These are phyloP conservation scores for Solanum peruvianum DNA, from an alignment of 257 asterid genomes.

Conservation along the genomic window DNA sequence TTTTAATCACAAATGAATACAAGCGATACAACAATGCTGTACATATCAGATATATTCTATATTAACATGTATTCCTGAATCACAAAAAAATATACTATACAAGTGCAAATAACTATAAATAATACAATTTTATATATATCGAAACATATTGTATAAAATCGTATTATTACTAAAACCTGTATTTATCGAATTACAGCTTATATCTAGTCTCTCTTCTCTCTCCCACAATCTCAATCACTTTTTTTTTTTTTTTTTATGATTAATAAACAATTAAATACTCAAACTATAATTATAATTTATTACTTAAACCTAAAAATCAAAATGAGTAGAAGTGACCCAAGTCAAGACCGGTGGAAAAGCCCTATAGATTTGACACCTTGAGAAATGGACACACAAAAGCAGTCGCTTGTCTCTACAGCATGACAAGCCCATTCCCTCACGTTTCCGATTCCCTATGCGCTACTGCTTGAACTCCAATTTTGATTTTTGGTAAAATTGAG, in stretches of 20 bases:
- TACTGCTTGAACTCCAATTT: neutral
- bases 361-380: neutral
- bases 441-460: conserved; percentile 8
- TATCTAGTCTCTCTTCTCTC: neutral
- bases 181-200: neutral
- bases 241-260: no score
- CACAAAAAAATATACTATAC: no score
- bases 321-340: neutral
- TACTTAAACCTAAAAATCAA: neutral
- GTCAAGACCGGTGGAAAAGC: neutral
- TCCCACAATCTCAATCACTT: neutral
- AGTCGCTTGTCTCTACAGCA: neutral
- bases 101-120: no score
- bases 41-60: no score
- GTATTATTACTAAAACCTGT: no score
- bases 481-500: neutral
- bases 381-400: neutral
- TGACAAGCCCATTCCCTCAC: neutral
- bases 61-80: no score
- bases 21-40: no score
- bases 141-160: no score
- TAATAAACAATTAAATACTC: no score
- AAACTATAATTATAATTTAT: no score
- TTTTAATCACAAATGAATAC: no score
- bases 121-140: no score